Conservation (phyloP, 495 filamentous ascomycete genomes). For the Talaromyces borbonicus region DNA sequence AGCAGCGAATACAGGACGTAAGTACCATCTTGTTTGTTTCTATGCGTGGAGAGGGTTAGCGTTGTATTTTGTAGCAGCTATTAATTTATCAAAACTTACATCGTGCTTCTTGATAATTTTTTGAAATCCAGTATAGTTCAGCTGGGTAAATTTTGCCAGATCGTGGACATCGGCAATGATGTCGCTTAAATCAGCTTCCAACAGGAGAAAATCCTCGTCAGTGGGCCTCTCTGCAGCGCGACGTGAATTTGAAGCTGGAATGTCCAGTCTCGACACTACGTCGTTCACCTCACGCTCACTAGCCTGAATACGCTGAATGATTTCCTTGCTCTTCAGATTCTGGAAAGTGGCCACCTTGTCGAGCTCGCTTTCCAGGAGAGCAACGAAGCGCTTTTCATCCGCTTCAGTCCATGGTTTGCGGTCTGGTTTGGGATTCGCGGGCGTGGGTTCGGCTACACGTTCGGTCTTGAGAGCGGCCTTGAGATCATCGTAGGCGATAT, state of each 20-base stretch:
- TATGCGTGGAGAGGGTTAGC: conserved; percentile 18
- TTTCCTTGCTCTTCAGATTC: conserved; percentile 89
- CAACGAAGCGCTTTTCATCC: conserved; percentile 82
- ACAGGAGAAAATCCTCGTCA: conserved; percentile 86
- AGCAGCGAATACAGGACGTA: conserved; percentile 88
- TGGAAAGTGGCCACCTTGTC: conserved; percentile 97
- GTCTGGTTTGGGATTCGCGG: conserved; percentile 44
- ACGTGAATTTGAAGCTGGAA: conserved; percentile 15
- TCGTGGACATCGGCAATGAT: conserved; percentile 99
- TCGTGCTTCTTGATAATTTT: conserved; percentile 99
- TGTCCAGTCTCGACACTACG: conserved; percentile 63
- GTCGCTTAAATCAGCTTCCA: conserved; percentile 93
- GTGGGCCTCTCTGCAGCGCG: conserved; percentile 31
- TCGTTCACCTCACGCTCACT: conserved; percentile 84
- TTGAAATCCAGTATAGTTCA: conserved; percentile 99
- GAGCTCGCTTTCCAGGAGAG: conserved; percentile 76
- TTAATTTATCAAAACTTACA: conserved; percentile 58
- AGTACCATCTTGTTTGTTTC: conserved; percentile 92
- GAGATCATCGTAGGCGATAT: conserved; percentile 92
- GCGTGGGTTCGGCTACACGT: conserved; percentile 45
- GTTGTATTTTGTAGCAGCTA: not conserved
- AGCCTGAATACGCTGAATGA: conserved; percentile 74
- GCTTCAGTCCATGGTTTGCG: conserved; percentile 78
- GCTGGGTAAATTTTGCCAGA: conserved; percentile 92
- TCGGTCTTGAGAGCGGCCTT: conserved; percentile 76